phyloP scores from a whole-genome alignment of 2,329 filamentous ascomycete species.

The Didymella exigua region DNA sequence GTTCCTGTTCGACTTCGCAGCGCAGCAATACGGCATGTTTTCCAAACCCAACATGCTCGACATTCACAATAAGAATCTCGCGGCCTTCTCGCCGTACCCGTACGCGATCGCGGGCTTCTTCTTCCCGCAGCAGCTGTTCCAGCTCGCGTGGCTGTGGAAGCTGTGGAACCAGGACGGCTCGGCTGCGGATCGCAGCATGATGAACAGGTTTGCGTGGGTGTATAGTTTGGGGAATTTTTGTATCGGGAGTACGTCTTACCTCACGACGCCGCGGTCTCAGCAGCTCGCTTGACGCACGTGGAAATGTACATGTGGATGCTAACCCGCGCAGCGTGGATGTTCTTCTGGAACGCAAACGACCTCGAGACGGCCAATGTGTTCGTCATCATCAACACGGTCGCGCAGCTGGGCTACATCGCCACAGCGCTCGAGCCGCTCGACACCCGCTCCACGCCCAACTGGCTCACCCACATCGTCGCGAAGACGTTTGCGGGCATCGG shows the following conservation, averaged over 20 bases:
- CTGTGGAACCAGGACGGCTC: slow-evolving; percentile 57
- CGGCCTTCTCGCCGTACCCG: slow-evolving; percentile 64
- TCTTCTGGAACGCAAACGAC: slow-evolving; percentile 63
- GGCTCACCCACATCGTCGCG: slow-evolving; percentile 63
- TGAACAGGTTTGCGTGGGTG: slow-evolving; percentile 61
- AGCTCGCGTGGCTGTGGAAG: slow-evolving; percentile 63
- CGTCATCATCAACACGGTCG: slow-evolving; percentile 60
- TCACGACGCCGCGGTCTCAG: no score
- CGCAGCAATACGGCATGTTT: slow-evolving; percentile 65
- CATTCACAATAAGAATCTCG: slow-evolving; percentile 62
- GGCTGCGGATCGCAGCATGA: slow-evolving; percentile 54
- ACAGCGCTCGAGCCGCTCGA: slow-evolving; percentile 58
- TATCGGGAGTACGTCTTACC: slow-evolving; percentile 60
- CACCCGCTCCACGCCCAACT: slow-evolving; percentile 55
- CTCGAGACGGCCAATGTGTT: slow-evolving; percentile 61
- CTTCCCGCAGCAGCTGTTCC: slow-evolving; percentile 65
- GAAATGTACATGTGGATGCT: background rate
- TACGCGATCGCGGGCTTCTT: slow-evolving; percentile 66
- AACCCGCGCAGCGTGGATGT: slow-evolving; percentile 58
- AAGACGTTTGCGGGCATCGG: slow-evolving; percentile 67
- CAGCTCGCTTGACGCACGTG: no score
- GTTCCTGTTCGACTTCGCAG: slow-evolving; percentile 63
- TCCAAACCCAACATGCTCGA: slow-evolving; percentile 64
- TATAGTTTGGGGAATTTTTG: slow-evolving; percentile 64
- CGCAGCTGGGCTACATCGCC: slow-evolving; percentile 62